Base-by-base conservation (phyloP, 306 rosid genomes). In the Luffa acutangula region DNA sequence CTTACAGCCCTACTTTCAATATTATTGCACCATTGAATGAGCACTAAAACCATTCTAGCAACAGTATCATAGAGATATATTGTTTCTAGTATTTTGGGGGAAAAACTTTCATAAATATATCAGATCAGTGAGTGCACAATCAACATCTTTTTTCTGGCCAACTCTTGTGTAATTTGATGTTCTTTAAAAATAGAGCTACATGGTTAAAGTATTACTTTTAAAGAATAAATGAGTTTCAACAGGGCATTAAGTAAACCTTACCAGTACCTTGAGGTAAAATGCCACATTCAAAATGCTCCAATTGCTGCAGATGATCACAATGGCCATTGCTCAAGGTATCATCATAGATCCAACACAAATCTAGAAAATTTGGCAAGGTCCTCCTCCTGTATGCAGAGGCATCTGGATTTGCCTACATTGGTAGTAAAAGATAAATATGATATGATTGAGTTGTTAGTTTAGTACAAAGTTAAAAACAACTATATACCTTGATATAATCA, bases 401-500 rank as follows among this genome's bases (percentile, higher is more conserved):
- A 37, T 81, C 83, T 71, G 92, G 90, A 81, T 83, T 87, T 83
- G 76, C 89, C 88, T 89, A 83, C 86, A 89, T 75, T 85, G 77
- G 71, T 74, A 80, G 66, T 45, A 41, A 20, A 33, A 36, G n/a
- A 46, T 54, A 86, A 74, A 78, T 52, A 76, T 33, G 15, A 48
- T 42, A 39, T 59, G 66, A 70, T 49, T 33, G n/a, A 77, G 66
- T 69, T 49, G 21, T 45, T 12, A 49, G 18, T 33, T 45, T 12
- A 49, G 18, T 33, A 77, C 63, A 48, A 56, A 71, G 75, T 73
- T 33, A n/a, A 57, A 69, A 11, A 76, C 37, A 78, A 54, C 57
- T 18, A 64, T 18, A 58, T 83, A 88, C 92, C 87, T 83, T 78
- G 82, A 87, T 82, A 81, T 82, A 85, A 57, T 82, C 67, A 43